A percentile compares a stretch with the other conserved stretches of the same genome.
Conservation (phyloP, 805 yeast genomes). For the Candida suzukii region DNA sequence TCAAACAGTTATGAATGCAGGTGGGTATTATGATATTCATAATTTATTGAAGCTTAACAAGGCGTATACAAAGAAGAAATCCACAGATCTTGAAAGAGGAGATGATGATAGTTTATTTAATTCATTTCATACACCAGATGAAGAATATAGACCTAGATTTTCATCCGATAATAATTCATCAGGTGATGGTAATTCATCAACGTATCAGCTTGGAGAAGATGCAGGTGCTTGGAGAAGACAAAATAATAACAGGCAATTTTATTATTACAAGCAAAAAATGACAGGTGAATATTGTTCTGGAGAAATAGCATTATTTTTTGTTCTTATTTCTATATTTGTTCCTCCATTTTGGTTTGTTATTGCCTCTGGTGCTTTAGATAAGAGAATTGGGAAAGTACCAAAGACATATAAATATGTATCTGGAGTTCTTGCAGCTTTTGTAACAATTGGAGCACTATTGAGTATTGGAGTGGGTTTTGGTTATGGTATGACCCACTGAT, state of each 20-base stretch:
- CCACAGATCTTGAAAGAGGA: neutral
- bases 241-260: conserved; percentile 1
- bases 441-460: conserved; percentile 11
- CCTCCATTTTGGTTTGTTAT: conserved; percentile 25
- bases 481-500: conserved; percentile 11
- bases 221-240: conserved; percentile 1
- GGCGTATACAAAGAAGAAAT: neutral
- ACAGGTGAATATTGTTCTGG: conserved; percentile 6
- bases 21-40: neutral
- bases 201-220: neutral
- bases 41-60: neutral
- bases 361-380: conserved; percentile 19
- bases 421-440: conserved; percentile 11
- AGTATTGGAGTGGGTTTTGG: conserved; percentile 22
- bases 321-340: conserved; percentile 15
- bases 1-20: neutral
- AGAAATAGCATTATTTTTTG: conserved; percentile 10
- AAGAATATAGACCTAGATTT: neutral
- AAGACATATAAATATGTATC: conserved; percentile 14
- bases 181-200: neutral
- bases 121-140: neutral
- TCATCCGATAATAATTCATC: neutral
- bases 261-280: conserved; percentile 1
- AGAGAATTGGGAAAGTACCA: conserved; percentile 17
- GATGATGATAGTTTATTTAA: neutral